phyloP scores from a whole-genome alignment of 2,329 filamentous ascomycete genomes.

The Alternaria postmessia region DNA sequence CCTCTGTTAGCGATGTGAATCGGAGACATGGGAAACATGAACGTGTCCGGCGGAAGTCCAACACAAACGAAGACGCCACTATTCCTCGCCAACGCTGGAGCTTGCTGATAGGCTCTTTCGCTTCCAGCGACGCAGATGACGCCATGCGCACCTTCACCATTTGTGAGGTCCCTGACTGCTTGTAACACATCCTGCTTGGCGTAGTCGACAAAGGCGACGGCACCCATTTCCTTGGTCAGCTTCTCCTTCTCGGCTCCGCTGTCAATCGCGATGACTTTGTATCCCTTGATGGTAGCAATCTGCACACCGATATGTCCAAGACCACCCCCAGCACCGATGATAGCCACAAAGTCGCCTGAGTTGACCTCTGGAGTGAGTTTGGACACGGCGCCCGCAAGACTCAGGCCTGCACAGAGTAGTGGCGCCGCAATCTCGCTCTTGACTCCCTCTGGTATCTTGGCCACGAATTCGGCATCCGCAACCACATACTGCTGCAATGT shows the following conservation, averaged over 20 bases:
- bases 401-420: constrained; percentile 47
- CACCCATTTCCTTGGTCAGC: constrained; percentile 74
- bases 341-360: constrained; percentile 78
- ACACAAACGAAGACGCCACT: constrained; percentile 59
- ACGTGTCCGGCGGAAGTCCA: constrained; percentile 55
- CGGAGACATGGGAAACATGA: constrained; percentile 56
- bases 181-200: constrained; percentile 57
- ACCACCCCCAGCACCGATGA: constrained; percentile 85
- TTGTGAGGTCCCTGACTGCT: constrained; percentile 52
- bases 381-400: constrained; percentile 83
- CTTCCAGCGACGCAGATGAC: constrained; percentile 58
- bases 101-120: constrained; percentile 56
- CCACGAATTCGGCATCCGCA: constrained; percentile 44
- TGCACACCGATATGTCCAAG: constrained; percentile 81
- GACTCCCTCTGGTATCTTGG: constrained; percentile 47
- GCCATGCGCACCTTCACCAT: constrained; percentile 56
- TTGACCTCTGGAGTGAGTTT: constrained; percentile 78
- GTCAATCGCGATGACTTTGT: constrained; percentile 83
- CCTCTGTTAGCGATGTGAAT: constrained; percentile 58
- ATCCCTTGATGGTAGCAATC: constrained; percentile 84
- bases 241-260: constrained; percentile 79
- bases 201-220: constrained; percentile 81
- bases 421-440: constrained; percentile 49
- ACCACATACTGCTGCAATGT: constrained; percentile 49
- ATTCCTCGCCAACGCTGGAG: constrained; percentile 54